These are phyloP conservation scores for Hamigera avellanea DNA, from an alignment of 495 filamentous ascomycete species.

Conservation along the genomic window DNA sequence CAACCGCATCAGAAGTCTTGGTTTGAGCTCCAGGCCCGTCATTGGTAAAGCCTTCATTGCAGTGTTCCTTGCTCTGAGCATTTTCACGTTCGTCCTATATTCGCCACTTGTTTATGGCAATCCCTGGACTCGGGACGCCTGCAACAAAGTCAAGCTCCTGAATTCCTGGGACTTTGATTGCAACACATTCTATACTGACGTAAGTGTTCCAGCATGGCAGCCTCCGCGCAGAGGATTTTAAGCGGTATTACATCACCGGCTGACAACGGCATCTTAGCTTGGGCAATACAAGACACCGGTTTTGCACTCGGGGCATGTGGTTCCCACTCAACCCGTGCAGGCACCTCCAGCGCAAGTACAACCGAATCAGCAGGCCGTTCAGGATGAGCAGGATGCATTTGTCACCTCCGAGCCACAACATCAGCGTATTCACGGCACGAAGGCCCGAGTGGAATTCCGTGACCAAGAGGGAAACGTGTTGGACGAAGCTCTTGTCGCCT, in stretches of 20 bases:
- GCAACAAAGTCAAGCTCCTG: conserved; percentile 78
- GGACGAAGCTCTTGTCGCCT: conserved; percentile 69
- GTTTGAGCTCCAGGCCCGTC: conserved; percentile 56
- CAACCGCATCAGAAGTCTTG: conserved; percentile 52
- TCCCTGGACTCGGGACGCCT: conserved; percentile 79
- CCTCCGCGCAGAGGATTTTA: conserved; percentile 23
- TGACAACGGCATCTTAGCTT: conserved; percentile 23
- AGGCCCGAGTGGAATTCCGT: conserved; percentile 87
- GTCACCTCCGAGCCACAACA: conserved; percentile 33
- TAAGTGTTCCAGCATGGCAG: conserved; percentile 46
- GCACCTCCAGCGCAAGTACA: conserved; percentile 8
- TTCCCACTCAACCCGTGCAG: conserved; percentile 16
- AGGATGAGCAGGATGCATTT: conserved; percentile 19
- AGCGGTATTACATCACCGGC: conserved; percentile 13
- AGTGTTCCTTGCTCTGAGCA: conserved; percentile 56
- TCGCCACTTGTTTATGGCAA: conserved; percentile 89
- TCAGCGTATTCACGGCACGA: conserved; percentile 48
- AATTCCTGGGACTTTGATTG: conserved; percentile 94
- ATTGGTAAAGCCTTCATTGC: conserved; percentile 62
- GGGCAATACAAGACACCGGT: conserved; percentile 29
- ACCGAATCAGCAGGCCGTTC: conserved; percentile 7
- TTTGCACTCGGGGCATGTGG: conserved; percentile 8
- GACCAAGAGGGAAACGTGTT: conserved; percentile 89
- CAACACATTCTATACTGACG: conserved; percentile 77
- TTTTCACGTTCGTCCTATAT: conserved; percentile 72